Conservation (phyloP, 495 filamentous ascomycete genomes). For the Xylaria longipes region DNA sequence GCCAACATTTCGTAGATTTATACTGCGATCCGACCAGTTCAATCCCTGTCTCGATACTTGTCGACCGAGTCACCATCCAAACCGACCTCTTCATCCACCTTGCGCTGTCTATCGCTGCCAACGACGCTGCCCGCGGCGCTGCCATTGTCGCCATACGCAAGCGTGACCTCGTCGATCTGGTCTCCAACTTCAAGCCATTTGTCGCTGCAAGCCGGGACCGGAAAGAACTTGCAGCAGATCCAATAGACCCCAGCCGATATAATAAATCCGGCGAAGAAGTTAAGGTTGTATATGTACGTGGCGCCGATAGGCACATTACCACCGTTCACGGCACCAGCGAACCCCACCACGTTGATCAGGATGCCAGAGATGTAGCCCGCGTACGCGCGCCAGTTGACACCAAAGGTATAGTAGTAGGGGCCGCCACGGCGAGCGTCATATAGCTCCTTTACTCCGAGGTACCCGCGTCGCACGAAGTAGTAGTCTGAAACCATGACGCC, state of each 20-base stretch:
- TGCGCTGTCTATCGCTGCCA: constrained; percentile 10
- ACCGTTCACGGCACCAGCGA: constrained; percentile 78
- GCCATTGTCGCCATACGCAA: constrained; percentile 52
- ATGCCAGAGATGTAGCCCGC: constrained; percentile 85
- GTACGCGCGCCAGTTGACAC: constrained; percentile 85
- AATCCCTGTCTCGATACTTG: constrained; percentile 5
- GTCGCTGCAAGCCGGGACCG: constrained; percentile 75
- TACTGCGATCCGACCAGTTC: not conserved
- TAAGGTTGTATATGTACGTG: constrained; percentile 86
- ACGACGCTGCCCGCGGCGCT: constrained; percentile 1
- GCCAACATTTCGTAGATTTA: not conserved
- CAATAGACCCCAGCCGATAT: constrained; percentile 74
- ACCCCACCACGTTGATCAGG: constrained; percentile 91
- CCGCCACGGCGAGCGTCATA: constrained; percentile 72
- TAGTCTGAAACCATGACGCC: constrained; percentile 92
- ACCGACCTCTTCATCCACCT: constrained; percentile 18
- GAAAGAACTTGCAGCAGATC: constrained; percentile 68
- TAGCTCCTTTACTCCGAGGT: constrained; percentile 77
- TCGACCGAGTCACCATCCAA: not conserved
- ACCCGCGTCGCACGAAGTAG: constrained; percentile 85
- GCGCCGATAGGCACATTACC: constrained; percentile 72
- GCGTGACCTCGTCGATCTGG: constrained; percentile 59
- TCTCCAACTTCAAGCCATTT: constrained; percentile 84
- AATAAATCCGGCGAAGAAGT: constrained; percentile 86
- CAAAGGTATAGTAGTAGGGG: constrained; percentile 76